These are phyloP conservation scores for Patellaria atrata DNA, from an alignment of 495 filamentous ascomycete genomes.

Conservation along the genomic window DNA sequence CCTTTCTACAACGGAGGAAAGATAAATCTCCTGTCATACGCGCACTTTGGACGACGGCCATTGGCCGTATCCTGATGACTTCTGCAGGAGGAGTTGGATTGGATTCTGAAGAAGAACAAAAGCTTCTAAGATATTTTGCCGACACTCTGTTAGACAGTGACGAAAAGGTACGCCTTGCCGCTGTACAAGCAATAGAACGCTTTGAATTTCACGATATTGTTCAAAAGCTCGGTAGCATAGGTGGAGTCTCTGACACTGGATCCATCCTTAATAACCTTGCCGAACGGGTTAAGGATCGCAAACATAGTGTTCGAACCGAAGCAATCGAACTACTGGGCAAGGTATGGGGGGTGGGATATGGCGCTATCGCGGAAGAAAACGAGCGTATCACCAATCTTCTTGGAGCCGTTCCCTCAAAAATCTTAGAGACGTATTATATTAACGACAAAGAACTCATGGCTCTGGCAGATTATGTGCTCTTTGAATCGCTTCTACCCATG, in stretches of 20 bases:
- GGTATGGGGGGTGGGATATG: conserved; percentile 82
- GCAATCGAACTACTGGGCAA: conserved; percentile 70
- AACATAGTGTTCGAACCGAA: conserved; percentile 63
- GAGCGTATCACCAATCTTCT: conserved; percentile 58
- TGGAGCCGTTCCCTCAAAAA: conserved; percentile 66
- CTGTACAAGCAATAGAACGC: conserved; percentile 62
- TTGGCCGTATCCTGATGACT: conserved; percentile 69
- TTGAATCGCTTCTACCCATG: conserved; percentile 72
- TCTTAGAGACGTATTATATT: conserved; percentile 78
- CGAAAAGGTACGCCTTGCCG: conserved; percentile 78
- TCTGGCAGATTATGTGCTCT: conserved; percentile 71
- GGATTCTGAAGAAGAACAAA: conserved; percentile 57
- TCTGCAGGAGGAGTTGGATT: conserved; percentile 78
- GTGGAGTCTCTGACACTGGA: conserved; percentile 51
- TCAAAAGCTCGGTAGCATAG: conserved; percentile 59
- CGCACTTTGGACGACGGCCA: conserved; percentile 67
- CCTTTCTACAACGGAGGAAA: conserved; percentile 65
- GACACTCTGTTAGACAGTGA: conserved; percentile 77
- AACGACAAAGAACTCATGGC: conserved; percentile 80
- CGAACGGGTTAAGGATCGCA: conserved; percentile 79
- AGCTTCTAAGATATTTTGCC: conserved; percentile 55
- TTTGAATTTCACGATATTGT: conserved; percentile 69
- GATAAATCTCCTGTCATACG: conserved; percentile 74
- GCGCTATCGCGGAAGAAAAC: conserved; percentile 72
- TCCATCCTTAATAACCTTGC: conserved; percentile 66